Conservation (phyloP, 192 early-diverging fungal species). For the Thamnidium elegans region DNA sequence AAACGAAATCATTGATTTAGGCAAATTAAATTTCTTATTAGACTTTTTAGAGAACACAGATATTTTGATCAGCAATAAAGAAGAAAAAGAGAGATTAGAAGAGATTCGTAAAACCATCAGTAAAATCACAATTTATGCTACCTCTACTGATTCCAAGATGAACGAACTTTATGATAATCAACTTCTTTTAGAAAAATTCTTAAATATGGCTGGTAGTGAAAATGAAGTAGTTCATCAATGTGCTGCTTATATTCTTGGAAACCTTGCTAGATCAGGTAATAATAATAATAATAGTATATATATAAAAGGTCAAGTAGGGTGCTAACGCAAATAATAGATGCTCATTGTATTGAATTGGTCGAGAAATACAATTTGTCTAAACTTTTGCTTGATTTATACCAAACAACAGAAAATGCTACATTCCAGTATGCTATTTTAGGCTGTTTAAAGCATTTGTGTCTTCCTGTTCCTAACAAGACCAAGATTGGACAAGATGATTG, state of each 20-base stretch:
- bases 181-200: conserved; percentile 38
- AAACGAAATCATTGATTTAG: conserved; percentile 32
- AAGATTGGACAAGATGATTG: conserved; percentile 47
- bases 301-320: not conserved
- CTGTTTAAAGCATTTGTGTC: conserved; percentile 63
- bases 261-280: conserved; percentile 63
- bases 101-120: conserved; percentile 41
- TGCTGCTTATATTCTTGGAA: conserved; percentile 65
- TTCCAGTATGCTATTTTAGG: conserved; percentile 63
- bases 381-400: conserved; percentile 51
- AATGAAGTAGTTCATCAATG: conserved; percentile 30
- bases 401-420: conserved; percentile 43
- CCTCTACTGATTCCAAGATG: conserved; percentile 50
- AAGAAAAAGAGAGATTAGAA: conserved; percentile 48
- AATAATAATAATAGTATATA: too few species aligned
- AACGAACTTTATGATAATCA: conserved; percentile 45
- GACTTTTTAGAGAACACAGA: conserved; percentile 45
- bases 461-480: conserved; percentile 52
- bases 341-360: conserved; percentile 60
- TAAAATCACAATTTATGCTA: conserved; percentile 44
- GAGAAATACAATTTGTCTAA: conserved; percentile 52
- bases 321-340: conserved; percentile 38
- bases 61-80: conserved; percentile 34
- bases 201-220: conserved; percentile 39
- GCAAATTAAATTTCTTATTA: conserved; percentile 35